phyloP scores from a whole-genome alignment of 345 rosid species.

The Salix purpurea region DNA sequence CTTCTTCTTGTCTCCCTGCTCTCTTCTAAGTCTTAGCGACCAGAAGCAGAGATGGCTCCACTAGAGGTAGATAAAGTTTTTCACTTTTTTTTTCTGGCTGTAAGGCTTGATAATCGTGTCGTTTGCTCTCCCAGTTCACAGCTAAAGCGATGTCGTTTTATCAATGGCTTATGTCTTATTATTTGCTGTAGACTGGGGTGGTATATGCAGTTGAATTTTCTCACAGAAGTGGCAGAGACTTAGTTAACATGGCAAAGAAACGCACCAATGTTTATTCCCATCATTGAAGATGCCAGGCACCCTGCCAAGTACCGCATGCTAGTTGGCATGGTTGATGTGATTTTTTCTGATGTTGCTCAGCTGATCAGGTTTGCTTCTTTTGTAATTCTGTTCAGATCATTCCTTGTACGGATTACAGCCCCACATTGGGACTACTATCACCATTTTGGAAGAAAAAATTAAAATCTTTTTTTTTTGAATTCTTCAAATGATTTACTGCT shows the following conservation, averaged over 20 bases:
- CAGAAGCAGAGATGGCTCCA: conserved; percentile 2
- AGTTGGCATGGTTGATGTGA: conserved; percentile 99
- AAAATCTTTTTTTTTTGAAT: background rate
- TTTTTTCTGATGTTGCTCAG: conserved; percentile 99
- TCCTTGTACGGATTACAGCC: background rate
- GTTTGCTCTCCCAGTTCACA: background rate
- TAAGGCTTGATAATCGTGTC: background rate
- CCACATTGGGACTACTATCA: background rate
- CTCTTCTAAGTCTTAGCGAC: too few species aligned
- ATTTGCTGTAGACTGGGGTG: conserved; percentile 54
- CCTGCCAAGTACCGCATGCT: conserved; percentile 96
- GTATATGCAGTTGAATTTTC: conserved; percentile 98
- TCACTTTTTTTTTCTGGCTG: background rate
- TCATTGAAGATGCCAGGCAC: conserved; percentile 98
- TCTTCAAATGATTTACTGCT: background rate
- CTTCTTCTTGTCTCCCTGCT: background rate
- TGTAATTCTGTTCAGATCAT: background rate
- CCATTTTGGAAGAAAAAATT: background rate
- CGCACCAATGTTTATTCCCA: conserved; percentile 85
- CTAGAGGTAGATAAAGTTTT: conserved; percentile 11
- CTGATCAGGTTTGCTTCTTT: conserved; percentile 77
- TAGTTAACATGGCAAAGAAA: conserved; percentile 99
- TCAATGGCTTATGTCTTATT: background rate
- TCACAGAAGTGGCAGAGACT: conserved; percentile 92
- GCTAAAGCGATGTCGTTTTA: background rate